Evolutionary conservation across 495 filamentous ascomycete species (phyloP).

Genomic region (Lasiosphaeria miniovina): DNA sequence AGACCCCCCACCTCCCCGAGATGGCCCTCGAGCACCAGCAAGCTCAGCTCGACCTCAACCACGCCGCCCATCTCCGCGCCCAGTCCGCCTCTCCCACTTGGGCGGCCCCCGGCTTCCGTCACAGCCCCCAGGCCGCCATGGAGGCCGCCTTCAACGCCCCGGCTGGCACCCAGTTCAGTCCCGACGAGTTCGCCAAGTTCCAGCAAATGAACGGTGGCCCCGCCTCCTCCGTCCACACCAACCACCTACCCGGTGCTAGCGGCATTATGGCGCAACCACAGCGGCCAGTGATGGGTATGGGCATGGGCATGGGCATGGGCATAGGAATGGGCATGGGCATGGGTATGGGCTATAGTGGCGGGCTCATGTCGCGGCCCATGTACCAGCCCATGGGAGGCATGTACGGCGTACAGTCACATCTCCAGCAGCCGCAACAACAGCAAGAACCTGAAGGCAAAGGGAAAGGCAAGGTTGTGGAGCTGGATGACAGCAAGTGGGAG

Average conservation of each 20-base stretch:
- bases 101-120: conserved; percentile 53
- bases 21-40: conserved; percentile 42
- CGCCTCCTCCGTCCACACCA: conserved; percentile 25
- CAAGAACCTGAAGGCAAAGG: conserved; percentile 65
- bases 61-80: conserved; percentile 28
- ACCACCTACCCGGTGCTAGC: conserved; percentile 47
- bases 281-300: conserved; percentile 57
- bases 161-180: conserved; percentile 63
- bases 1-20: conserved; percentile 49
- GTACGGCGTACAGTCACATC: conserved; percentile 50
- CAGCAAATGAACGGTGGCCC: conserved; percentile 62
- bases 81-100: conserved; percentile 28
- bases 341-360: conserved; percentile 34
- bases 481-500: conserved; percentile 94
- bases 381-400: conserved; percentile 42
- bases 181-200: conserved; percentile 83
- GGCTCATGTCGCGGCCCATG: conserved; percentile 47
- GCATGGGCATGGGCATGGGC: conserved; percentile 44
- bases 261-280: conserved; percentile 33
- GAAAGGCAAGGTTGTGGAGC: conserved; percentile 85
- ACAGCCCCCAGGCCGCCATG: conserved; percentile 65
- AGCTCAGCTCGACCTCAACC: conserved; percentile 37
- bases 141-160: conserved; percentile 70
- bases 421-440: conserved; percentile 30
- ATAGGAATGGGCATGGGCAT: conserved; percentile 38